Base-by-base conservation (phyloP, 2,329 filamentous ascomycete genomes). In the Aspergillus sp. region DNA sequence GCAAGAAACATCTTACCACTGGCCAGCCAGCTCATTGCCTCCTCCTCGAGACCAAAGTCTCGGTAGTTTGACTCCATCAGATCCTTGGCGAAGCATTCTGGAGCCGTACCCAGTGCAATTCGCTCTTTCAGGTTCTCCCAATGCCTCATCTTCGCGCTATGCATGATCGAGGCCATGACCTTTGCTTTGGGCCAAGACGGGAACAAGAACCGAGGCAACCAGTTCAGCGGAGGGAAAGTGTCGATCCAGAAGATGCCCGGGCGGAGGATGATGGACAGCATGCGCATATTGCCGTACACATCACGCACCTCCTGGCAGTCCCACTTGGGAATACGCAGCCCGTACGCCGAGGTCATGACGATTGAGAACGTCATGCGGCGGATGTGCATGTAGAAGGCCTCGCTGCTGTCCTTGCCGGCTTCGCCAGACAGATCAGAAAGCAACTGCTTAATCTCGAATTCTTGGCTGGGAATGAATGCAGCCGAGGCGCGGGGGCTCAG, bases 351-450 rank as follows among this genome's bases (percentile, higher is more conserved):
- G 24, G 49, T 53, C 56, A 57, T 57, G 39, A 57, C 45, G 10
- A 53, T 49, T 12, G 39, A 49, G 50, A 49, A 49, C 5, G 56
- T 39, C 26, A 53, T 47, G 24, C 56, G 36, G 51, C 56, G 56
- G 11, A 49, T 54, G 26, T 58, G 56, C 50, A 54, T 39, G 56
- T 58, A 58, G 56, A 58, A 58, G 7, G 10, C 49, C 7, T 6
- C 26, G 45, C 18, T 24, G n/a, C 51, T 53, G 32, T 53, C 22
- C 32, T 49, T 55, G 22, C 42, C 53, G 3, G 42, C 26, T 9
- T 55, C 42, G 24, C 10, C 4, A 10, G 14, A 18, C 11, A 55
- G 45, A 14, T 55, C 53, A 1, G 26, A 29, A 4, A 55, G 53
- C 16, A 55, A 45, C 16, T 55, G 53, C 53, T 55, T 55, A n/a